These are phyloP conservation scores for Venustampulla echinocandica DNA, from an alignment of 495 filamentous ascomycete species.

Conservation along the genomic window DNA sequence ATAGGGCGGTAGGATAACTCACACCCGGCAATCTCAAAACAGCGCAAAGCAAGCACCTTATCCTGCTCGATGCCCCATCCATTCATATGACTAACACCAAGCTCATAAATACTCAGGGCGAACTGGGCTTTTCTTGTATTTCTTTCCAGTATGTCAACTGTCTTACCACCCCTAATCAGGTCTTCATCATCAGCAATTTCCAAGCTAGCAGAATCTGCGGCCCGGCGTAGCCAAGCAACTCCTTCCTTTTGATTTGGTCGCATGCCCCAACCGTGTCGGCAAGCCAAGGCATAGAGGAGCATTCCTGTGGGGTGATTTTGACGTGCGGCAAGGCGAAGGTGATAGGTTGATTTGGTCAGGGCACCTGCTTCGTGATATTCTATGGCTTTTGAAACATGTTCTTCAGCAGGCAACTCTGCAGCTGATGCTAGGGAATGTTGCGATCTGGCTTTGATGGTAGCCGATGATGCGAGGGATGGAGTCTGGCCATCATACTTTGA, in stretches of 20 bases:
- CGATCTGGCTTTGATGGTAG: conserved; percentile 50
- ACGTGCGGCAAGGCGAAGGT: conserved; percentile 82
- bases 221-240: conserved; percentile 81
- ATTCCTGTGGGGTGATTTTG: conserved; percentile 83
- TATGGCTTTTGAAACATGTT: conserved; percentile 82
- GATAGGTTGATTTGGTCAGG: conserved; percentile 87
- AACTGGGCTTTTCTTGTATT: conserved; percentile 85
- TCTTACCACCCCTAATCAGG: conserved; percentile 50
- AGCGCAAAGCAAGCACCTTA: conserved; percentile 75
- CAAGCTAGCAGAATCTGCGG: conserved; percentile 72
- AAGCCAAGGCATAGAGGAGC: conserved; percentile 91
- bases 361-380: conserved; percentile 78
- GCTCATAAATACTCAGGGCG: conserved; percentile 87
- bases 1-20: conserved; percentile 29
- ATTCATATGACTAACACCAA: conserved; percentile 95
- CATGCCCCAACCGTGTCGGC: conserved; percentile 98
- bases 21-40: conserved; percentile 93
- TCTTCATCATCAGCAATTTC: conserved; percentile 79
- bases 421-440: conserved; percentile 37
- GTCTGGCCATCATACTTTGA: conserved; percentile 20
- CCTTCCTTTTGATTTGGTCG: conserved; percentile 80
- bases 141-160: conserved; percentile 53
- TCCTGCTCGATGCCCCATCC: conserved; percentile 96
- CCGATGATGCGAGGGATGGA: conserved; percentile 57
- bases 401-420: conserved; percentile 49